phyloP scores from a whole-genome alignment of 2,329 filamentous ascomycete genomes.

The Neobulgaria alba region DNA sequence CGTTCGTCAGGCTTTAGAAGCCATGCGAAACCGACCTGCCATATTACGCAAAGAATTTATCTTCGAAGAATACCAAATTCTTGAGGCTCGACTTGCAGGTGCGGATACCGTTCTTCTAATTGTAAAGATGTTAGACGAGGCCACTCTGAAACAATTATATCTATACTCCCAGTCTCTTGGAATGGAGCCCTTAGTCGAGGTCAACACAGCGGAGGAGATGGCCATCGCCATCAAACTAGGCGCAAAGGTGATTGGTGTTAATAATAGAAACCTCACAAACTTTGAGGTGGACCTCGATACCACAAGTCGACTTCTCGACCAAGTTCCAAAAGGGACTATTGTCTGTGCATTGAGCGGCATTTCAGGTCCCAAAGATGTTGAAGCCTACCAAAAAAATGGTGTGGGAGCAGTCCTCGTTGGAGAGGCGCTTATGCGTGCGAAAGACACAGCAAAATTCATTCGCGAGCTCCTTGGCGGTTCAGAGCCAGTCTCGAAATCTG shows the following conservation, averaged over 20 bases:
- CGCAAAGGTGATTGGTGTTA: conserved; percentile 88
- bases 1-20: conserved; percentile 80
- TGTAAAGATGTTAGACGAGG: conserved; percentile 89
- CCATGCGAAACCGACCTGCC: conserved; percentile 86
- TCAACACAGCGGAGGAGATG: conserved; percentile 94
- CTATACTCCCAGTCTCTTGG: conserved; percentile 80
- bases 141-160: conserved; percentile 69
- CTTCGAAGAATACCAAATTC: conserved; percentile 96
- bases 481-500: conserved; percentile 28
- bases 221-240: conserved; percentile 76
- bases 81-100: conserved; percentile 85
- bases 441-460: conserved; percentile 77
- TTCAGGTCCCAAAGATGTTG: conserved; percentile 77
- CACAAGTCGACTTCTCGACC: conserved; percentile 76
- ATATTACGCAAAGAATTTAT: conserved; percentile 94
- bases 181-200: conserved; percentile 97
- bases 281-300: conserved; percentile 96
- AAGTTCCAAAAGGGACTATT: conserved; percentile 77
- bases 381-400: conserved; percentile 78
- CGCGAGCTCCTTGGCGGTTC: conserved; percentile 64
- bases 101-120: conserved; percentile 93
- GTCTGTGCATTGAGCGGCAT: conserved; percentile 95
- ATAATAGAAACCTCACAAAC: conserved; percentile 92
- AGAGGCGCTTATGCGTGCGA: conserved; percentile 89
- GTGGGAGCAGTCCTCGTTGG: conserved; percentile 91